Conservation (phyloP, 2,329 filamentous ascomycete genomes). For the Sclerotiophoma versabilis region DNA sequence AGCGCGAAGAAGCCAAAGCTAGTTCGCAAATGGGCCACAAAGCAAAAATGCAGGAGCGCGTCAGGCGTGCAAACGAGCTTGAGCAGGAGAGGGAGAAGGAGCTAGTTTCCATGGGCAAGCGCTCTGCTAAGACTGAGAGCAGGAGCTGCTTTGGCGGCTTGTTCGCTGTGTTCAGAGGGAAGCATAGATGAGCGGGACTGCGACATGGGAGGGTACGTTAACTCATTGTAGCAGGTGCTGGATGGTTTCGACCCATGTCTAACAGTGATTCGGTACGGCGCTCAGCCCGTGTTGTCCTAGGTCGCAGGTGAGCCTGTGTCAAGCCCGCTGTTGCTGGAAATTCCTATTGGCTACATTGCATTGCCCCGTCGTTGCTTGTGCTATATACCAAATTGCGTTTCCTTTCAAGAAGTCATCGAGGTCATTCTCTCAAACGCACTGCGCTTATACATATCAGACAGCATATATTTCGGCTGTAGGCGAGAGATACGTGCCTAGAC, state of each 20-base stretch:
- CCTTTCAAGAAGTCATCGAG: neutral
- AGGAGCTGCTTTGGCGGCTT: conserved; percentile 11
- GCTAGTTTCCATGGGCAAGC: conserved; percentile 24
- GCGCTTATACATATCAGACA: neutral
- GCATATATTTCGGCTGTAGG: neutral
- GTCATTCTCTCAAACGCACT: neutral
- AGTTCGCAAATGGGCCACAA: conserved; percentile 11
- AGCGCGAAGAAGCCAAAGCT: conserved; percentile 29
- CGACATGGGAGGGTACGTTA: neutral
- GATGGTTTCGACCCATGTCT: neutral
- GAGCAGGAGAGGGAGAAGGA: conserved; percentile 36
- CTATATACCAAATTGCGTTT: neutral
- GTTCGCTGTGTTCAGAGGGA: conserved; percentile 3
- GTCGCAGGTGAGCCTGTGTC: neutral
- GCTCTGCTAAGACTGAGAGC: neutral
- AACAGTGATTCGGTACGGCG: too few relatives aligned
- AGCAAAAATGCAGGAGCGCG: conserved; percentile 33
- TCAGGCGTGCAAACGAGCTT: conserved; percentile 39
- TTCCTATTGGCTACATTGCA: neutral
- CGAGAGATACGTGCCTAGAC: neutral
- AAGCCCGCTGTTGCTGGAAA: neutral
- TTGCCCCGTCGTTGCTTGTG: neutral
- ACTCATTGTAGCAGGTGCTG: neutral
- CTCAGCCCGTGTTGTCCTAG: too few relatives aligned
- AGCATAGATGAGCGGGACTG: neutral